These are phyloP conservation scores for Arthrinium puccinioides DNA, from an alignment of 2,329 filamentous ascomycete species.

Conservation along the genomic window DNA sequence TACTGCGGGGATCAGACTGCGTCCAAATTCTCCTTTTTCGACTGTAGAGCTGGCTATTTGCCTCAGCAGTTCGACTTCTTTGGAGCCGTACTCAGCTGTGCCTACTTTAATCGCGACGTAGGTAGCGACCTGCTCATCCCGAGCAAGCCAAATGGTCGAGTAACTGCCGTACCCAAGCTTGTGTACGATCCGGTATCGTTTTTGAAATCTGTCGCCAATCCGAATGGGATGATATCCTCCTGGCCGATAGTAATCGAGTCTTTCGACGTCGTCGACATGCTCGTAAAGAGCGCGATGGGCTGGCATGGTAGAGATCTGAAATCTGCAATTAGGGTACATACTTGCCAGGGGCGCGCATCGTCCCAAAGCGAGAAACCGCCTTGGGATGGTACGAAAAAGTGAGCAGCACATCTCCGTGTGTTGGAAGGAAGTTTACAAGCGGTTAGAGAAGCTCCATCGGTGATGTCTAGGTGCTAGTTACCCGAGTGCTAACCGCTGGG, in stretches of 20 bases:
- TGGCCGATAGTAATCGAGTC: conserved; percentile 18
- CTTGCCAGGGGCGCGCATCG: too few species aligned
- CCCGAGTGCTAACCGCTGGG: too few species aligned
- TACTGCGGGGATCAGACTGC: conserved; percentile 9
- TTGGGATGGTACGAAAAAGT: too few species aligned
- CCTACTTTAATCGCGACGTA: conserved; percentile 28
- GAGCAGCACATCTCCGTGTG: too few species aligned
- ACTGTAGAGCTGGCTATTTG: background rate
- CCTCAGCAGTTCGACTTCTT: conserved; percentile 17
- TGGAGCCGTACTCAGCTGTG: conserved; percentile 14
- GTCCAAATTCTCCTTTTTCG: conserved; percentile 4
- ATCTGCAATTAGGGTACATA: too few species aligned
- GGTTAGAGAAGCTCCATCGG: too few species aligned
- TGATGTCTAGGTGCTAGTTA: too few species aligned
- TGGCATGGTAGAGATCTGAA: too few species aligned
- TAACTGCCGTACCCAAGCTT: conserved; percentile 22
- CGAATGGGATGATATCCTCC: conserved; percentile 31
- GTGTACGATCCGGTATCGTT: conserved; percentile 14
- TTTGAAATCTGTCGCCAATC: conserved; percentile 27
- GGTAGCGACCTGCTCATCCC: conserved; percentile 11
- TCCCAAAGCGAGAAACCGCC: too few species aligned
- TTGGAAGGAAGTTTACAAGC: too few species aligned
- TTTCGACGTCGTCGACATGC: background rate
- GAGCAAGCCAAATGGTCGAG: conserved; percentile 28
- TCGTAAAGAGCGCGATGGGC: too few species aligned